phyloP scores from a whole-genome alignment of 257 asterid species.

The Solanum habrochaites region DNA sequence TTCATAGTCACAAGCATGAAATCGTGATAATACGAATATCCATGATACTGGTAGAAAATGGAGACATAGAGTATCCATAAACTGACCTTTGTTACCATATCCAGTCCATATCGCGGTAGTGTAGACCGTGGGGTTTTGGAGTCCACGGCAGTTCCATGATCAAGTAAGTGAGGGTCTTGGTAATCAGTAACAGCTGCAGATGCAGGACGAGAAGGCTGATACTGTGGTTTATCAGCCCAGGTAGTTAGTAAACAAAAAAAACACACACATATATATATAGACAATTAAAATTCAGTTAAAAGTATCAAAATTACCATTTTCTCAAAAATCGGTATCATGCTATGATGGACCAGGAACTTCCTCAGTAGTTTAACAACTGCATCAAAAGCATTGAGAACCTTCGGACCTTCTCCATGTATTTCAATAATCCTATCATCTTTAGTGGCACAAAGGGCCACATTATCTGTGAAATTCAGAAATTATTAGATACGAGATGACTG shows the following conservation, averaged over 20 bases:
- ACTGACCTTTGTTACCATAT: conserved; percentile 70
- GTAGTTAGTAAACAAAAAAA: not conserved
- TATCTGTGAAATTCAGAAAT: conserved; percentile 29
- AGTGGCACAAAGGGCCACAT: conserved; percentile 51
- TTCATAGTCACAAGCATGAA: not conserved
- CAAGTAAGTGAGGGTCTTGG: conserved; percentile 45
- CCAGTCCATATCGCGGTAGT: conserved; percentile 47
- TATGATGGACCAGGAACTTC: conserved; percentile 76
- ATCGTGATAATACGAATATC: too few relatives aligned
- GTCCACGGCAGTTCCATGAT: conserved; percentile 45
- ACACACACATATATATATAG: too few relatives aligned
- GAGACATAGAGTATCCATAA: not conserved
- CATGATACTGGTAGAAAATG: not conserved
- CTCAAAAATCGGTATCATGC: conserved; percentile 70
- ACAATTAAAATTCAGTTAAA: not conserved
- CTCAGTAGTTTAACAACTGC: conserved; percentile 73
- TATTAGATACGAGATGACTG: not conserved
- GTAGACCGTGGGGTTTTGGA: conserved; percentile 25
- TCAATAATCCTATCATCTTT: conserved; percentile 81
- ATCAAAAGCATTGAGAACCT: conserved; percentile 69
- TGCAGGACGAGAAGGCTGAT: not conserved
- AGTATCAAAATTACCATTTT: conserved; percentile 44
- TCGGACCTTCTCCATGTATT: conserved; percentile 68
- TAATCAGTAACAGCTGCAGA: conserved; percentile 17
- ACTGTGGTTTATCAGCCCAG: conserved; percentile 47